Evolutionary conservation across 2,329 filamentous ascomycete species (phyloP), one percentile per base, ranked within the genome.

Genomic region (Tolypocladium capitatum): DNA sequence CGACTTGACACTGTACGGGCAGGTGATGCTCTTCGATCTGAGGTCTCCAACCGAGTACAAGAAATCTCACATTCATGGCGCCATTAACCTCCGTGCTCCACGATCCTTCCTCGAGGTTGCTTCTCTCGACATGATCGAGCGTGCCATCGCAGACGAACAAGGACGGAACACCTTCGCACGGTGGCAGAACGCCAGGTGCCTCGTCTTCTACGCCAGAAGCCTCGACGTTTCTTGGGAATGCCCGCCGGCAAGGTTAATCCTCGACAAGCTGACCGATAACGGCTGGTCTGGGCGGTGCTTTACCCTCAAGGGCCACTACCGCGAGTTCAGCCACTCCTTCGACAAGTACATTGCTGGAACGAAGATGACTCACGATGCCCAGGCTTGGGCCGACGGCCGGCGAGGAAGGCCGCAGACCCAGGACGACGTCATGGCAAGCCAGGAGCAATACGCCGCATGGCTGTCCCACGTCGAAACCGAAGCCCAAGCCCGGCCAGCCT

Each of bases 301-400:
- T 53, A 63, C 78, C 8, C 64, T 79, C 32, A 77, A 77, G 54
- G 75, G 75, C 0, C 72, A 75, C 46, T 79, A 74, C 55, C 67
- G 68, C 43, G 75, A 78, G 51, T 78, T 78, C 51, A 74, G 72
- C 16, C 63, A 65, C 27, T 73, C 72, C 0, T 78, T 75, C 51
- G 68, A 70, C 50, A 71, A 70, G 49, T 71, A 75, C 50, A 73
- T 77, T 49, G 64, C 63, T 20, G 69, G 67, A 5, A 55, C 61
- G 30, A 70, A 63, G 50, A 72, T 66, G 56, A 68, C 66, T 1
- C 60, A 64, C 21, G 63, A 62, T 8, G 65, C 65, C n/a, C 65
- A 63, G 34, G 61, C 67, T 40, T 68, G 70, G 48, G 49, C 66
- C 3, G 68, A 69, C 41, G 59, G 34, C 32, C 52, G 58, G 5